Evolutionary conservation across 176 grass and related monocot species (phyloP).

Genomic region (Elaeis guineensis): DNA sequence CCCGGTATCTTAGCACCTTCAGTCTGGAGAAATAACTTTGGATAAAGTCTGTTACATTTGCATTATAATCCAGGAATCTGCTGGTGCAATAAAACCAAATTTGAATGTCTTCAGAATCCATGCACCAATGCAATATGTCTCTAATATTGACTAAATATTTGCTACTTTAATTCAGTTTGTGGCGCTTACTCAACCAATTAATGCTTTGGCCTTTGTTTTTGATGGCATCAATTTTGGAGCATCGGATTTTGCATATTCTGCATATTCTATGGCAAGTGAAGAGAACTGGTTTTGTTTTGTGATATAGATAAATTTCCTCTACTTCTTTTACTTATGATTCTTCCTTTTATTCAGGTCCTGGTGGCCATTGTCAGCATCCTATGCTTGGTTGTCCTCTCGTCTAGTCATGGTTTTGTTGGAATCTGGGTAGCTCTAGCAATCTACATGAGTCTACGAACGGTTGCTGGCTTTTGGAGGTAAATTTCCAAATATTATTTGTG

Average conservation of each 20-base stretch:
- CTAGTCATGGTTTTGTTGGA: conserved; percentile 49
- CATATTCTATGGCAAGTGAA: conserved; percentile 70
- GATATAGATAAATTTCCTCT: neutral
- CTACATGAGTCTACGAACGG: conserved; percentile 69
- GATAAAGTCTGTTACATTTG: too few species aligned
- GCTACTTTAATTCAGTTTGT: conserved; percentile 51
- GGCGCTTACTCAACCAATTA: conserved; percentile 66
- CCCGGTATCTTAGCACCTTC: conserved; percentile 41
- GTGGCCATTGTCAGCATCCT: conserved; percentile 65
- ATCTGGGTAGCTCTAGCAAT: conserved; percentile 81
- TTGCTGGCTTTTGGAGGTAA: conserved; percentile 85
- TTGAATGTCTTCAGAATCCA: too few species aligned
- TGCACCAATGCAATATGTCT: too few species aligned
- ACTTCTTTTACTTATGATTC: neutral
- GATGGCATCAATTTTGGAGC: conserved; percentile 91
- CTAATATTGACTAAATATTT: neutral
- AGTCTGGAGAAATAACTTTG: neutral
- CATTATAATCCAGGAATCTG: too few species aligned
- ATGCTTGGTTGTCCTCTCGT: conserved; percentile 42
- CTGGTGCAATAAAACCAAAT: too few species aligned
- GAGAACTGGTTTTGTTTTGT: neutral
- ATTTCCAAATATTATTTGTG: neutral
- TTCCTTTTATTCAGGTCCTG: conserved; percentile 33
- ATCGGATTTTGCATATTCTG: conserved; percentile 79
- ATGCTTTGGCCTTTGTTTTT: conserved; percentile 80